Evolutionary conservation across 495 filamentous ascomycete species (phyloP).

Genomic region (Cercophora newfieldiana): DNA sequence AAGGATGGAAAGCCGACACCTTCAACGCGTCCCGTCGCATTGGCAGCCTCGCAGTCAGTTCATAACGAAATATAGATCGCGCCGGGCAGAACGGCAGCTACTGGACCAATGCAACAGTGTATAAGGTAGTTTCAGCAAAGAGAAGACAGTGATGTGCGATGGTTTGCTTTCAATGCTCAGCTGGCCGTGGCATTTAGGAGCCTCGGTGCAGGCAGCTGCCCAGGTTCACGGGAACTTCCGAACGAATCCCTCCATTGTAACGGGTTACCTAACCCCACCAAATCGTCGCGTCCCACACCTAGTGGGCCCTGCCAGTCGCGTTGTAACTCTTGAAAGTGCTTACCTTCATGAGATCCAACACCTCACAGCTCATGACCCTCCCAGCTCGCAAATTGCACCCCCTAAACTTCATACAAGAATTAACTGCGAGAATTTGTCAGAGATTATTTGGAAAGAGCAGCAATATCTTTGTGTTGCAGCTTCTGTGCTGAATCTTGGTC

Average conservation of each 20-base stretch:
- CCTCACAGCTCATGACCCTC: too few species aligned
- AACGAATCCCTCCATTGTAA: too few species aligned
- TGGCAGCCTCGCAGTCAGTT: conserved; percentile 28
- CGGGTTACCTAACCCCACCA: background rate
- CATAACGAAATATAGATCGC: conserved; percentile 21
- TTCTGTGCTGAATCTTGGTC: background rate
- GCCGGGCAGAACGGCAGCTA: background rate
- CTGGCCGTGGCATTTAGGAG: background rate
- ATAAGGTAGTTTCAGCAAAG: background rate
- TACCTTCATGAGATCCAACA: too few species aligned
- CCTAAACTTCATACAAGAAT: too few species aligned
- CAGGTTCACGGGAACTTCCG: too few species aligned
- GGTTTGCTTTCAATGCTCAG: background rate
- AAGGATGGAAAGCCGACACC: conserved; percentile 23
- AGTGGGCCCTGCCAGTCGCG: too few species aligned
- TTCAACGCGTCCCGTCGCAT: conserved; percentile 35
- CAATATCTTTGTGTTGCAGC: background rate
- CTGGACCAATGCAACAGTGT: background rate
- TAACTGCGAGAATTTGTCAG: too few species aligned
- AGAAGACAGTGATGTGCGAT: background rate
- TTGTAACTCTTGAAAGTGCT: too few species aligned
- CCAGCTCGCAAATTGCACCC: too few species aligned
- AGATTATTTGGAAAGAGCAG: background rate
- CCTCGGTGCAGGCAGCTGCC: too few species aligned
- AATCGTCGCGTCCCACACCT: too few species aligned